Evolutionary conservation across 2,329 filamentous ascomycete genomes (phyloP).

Genomic region (Madurella mycetomatis): DNA sequence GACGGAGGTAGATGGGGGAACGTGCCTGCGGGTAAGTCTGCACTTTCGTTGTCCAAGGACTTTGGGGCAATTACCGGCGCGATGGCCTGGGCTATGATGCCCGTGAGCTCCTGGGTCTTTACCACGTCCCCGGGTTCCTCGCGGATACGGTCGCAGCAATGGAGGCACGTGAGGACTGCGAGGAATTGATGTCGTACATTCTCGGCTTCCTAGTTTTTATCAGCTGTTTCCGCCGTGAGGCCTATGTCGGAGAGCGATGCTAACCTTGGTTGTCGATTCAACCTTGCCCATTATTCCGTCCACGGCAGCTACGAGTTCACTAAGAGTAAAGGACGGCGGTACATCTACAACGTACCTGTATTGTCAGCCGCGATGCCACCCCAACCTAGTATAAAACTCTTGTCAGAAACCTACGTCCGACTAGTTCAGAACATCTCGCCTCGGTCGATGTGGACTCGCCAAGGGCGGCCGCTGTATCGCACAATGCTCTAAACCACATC

Average conservation of each 20-base stretch:
- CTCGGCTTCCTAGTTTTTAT: background rate
- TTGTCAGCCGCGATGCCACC: conserved; percentile 1
- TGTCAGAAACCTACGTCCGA: conserved; percentile 1
- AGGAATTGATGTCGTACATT: conserved; percentile 1
- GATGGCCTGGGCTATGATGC: conserved; percentile 10
- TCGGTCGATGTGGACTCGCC: background rate
- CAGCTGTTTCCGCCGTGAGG: background rate
- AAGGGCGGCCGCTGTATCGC: background rate
- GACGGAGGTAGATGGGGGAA: too few species aligned
- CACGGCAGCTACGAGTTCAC: conserved; percentile 4
- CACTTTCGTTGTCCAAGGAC: background rate
- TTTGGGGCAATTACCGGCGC: conserved; percentile 8
- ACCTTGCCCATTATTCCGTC: background rate
- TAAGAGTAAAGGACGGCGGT: conserved; percentile 9
- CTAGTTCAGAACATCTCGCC: conserved; percentile 3
- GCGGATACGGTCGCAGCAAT: conserved; percentile 1
- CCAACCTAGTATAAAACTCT: background rate
- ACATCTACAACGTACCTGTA: background rate
- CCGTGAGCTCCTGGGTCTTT: background rate
- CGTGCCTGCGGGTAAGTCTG: conserved; percentile 3
- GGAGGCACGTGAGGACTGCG: conserved; percentile 14
- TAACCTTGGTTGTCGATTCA: background rate
- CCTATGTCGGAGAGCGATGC: too few species aligned
- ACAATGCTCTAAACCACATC: conserved; percentile 13
- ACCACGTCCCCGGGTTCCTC: background rate